phyloP scores from a whole-genome alignment of 306 rosid genomes.

The Sechiopsis laciniata region DNA sequence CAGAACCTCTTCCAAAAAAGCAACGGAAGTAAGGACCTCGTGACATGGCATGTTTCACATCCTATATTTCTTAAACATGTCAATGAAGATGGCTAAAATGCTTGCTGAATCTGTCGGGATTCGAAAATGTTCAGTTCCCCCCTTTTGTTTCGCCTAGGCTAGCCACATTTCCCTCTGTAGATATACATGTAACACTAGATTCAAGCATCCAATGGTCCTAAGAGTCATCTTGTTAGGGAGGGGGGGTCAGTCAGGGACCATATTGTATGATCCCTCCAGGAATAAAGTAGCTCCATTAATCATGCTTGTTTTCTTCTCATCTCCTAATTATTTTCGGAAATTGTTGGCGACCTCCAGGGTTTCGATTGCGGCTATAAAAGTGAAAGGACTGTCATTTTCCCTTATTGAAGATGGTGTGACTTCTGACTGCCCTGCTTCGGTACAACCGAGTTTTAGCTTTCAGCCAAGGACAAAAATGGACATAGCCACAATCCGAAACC shows the following conservation, averaged over 20 bases:
- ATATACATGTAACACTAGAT: slow-evolving; percentile 21
- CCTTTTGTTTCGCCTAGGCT: not conserved
- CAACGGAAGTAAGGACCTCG: slow-evolving; percentile 42
- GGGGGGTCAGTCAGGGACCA: slow-evolving; percentile 20
- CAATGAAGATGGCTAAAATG: not conserved
- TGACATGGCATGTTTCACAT: not conserved
- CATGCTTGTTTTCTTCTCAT: slow-evolving; percentile 19
- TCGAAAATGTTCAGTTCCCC: not conserved
- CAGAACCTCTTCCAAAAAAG: slow-evolving; percentile 51
- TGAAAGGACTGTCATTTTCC: not conserved
- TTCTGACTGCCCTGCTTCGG: not conserved
- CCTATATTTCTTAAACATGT: not conserved
- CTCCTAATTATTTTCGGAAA: not conserved
- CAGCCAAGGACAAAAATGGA: not conserved
- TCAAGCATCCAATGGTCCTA: slow-evolving; percentile 22
- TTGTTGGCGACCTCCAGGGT: not conserved
- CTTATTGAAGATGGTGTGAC: not conserved
- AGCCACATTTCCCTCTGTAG: slow-evolving; percentile 13
- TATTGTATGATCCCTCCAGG: slow-evolving; percentile 16
- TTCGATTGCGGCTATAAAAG: not conserved
- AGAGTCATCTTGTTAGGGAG: slow-evolving; percentile 11
- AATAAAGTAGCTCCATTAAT: slow-evolving; percentile 15
- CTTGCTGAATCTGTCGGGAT: not conserved
- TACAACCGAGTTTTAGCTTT: not conserved
- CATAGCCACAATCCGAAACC: not conserved